phyloP scores from a whole-genome alignment of 139 green algal species.

The Microglena sp. region DNA sequence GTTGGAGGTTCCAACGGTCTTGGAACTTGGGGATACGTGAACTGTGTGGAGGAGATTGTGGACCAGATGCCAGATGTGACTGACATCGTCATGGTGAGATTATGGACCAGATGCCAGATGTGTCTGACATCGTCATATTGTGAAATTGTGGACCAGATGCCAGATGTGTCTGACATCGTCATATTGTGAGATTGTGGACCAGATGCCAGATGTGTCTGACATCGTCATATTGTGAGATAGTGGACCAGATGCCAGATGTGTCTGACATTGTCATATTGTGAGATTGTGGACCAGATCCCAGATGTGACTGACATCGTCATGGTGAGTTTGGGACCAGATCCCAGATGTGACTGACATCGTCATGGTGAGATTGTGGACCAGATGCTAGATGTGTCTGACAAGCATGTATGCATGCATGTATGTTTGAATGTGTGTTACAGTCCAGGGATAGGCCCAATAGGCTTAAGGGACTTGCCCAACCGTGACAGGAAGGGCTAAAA shows the following conservation, averaged over 20 bases:
- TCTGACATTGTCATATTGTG: no score
- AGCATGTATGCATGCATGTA: no score
- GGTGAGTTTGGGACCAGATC: no score
- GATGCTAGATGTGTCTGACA: neutral
- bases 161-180: neutral
- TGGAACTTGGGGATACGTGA: constrained; percentile 83
- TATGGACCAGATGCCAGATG: neutral
- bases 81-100: neutral
- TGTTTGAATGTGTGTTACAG: no score
- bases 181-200: neutral
- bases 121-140: neutral
- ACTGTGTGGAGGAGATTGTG: constrained; percentile 14
- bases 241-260: no score
- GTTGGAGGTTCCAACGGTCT: constrained; percentile 79
- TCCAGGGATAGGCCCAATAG: no score
- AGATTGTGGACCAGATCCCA: no score
- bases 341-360: neutral
- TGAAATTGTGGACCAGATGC: neutral
- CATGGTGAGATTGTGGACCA: neutral
- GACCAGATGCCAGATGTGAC: neutral
- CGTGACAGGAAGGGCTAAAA: no score
- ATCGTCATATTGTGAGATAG: no score
- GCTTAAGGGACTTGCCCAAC: no score
- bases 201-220: neutral
- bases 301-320: no score